Evolutionary conservation across 2,329 filamentous ascomycete species (phyloP), one percentile per base, ranked within the genome.

Genomic region (Apiospora marii): DNA sequence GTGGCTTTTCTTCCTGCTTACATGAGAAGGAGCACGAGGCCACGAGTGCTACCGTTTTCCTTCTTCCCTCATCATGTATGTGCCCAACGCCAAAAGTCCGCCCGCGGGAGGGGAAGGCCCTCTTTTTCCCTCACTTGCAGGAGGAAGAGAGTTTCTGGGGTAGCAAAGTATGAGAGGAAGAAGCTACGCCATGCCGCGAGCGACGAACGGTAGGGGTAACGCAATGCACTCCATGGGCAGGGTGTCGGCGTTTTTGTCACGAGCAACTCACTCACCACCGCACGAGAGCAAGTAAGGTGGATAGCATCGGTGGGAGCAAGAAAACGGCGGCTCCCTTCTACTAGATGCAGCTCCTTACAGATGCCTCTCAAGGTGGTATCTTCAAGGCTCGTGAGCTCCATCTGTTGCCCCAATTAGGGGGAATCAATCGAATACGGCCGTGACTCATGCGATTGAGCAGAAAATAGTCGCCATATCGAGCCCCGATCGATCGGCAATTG

Each of bases 141-240:
- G 10, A 41, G 10, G 16, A 64, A 64, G 19, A 64, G 58, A 64
- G 58, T 64, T 64, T 64, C 58, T 64, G 58, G 58, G 58, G 58
- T 64, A 64, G 13, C 8, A 64, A 64, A 64, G 58, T 13, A 41
- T n/a, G 58, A 41, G 37, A 41, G 37, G 37, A 41, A 41, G 58
- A 64, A 64, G 58, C 30, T n/a, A 64, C 58, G 34, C 58, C 58
- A 64, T 41, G 30, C 58, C 58, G 34, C 34, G n/a, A n/a, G 58
- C 34, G n/a, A 64, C 58, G 58, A 64, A 41, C 58, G 58, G 58
- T 64, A 41, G 58, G 58, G 58, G 58, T 41, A 64, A 64, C 34
- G 34, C 58, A 37, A 64, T 37, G 34, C 58, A 37, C 10, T 41
- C 37, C 8, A 64, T 30, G 27, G 30, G 53, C 53, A 58, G 53